Evolutionary conservation across 176 grass and related monocot species (phyloP).

Genomic region (Guadua angustifolia): DNA sequence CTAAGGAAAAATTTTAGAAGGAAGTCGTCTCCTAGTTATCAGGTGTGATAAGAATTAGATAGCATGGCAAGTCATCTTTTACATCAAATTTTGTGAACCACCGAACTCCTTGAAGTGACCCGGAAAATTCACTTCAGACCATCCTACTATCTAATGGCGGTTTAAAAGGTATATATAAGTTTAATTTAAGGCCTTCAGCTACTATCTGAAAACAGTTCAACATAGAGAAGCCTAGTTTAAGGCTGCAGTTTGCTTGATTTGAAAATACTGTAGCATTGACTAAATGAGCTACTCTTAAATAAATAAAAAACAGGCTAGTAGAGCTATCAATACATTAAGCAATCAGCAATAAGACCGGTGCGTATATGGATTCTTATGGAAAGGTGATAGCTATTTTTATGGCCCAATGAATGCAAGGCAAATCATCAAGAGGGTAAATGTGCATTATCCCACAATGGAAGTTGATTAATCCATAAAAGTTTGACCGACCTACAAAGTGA

Average conservation of each 20-base stretch:
- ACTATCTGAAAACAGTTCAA: background rate
- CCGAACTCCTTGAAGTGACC: slow-evolving; percentile 4
- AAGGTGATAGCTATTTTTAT: slow-evolving; percentile 19
- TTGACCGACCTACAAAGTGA: background rate
- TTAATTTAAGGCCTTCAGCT: background rate
- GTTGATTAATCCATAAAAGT: background rate
- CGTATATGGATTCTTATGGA: background rate
- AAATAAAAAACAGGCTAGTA: background rate
- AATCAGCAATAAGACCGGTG: slow-evolving; percentile 10
- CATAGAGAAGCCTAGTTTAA: background rate
- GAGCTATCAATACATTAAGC: background rate
- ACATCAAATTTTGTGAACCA: background rate
- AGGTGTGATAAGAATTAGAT: background rate
- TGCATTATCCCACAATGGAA: background rate
- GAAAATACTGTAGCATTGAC: background rate
- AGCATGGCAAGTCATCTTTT: background rate
- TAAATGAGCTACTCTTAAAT: slow-evolving; percentile 25
- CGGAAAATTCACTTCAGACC: background rate
- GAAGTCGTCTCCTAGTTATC: background rate
- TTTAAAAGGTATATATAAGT: background rate
- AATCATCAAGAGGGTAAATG: slow-evolving; percentile 3
- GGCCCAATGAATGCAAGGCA: slow-evolving; percentile 14
- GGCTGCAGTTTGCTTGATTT: background rate
- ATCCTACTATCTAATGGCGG: background rate
- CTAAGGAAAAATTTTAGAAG: background rate